Evolutionary conservation across 345 rosid species (phyloP).

Genomic region (Crucihimalaya himalaica): DNA sequence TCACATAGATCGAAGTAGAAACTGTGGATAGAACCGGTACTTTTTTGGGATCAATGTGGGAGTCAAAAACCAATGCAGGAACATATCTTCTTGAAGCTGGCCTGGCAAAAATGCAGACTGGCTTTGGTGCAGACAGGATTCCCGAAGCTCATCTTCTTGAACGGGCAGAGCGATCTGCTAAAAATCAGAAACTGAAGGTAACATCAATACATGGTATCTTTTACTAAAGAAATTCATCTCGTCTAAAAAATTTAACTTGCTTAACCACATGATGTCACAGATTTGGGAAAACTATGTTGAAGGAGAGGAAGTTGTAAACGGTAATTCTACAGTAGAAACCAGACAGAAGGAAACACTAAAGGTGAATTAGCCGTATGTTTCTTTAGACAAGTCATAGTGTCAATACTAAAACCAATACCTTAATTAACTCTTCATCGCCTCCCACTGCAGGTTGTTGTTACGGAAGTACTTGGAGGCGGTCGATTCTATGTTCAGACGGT

Average conservation of each 20-base stretch:
- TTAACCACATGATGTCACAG: constrained; percentile 44
- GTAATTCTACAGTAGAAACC: constrained; percentile 58
- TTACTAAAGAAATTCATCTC: constrained; percentile 6
- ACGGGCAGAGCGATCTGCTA: constrained; percentile 87
- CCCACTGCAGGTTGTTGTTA: constrained; percentile 72
- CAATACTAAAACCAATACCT: constrained; percentile 6
- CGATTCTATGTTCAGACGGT: constrained; percentile 82
- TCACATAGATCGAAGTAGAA: constrained; percentile 81
- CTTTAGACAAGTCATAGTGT: not conserved
- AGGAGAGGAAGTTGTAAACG: constrained; percentile 85
- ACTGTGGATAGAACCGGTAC: constrained; percentile 94
- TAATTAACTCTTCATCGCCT: constrained; percentile 8
- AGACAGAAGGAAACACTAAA: constrained; percentile 87
- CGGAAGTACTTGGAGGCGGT: constrained; percentile 94
- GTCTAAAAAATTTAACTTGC: not conserved
- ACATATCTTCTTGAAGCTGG: constrained; percentile 87
- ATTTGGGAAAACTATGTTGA: constrained; percentile 98
- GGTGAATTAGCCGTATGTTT: constrained; percentile 45
- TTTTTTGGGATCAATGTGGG: constrained; percentile 96
- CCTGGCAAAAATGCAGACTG: constrained; percentile 82
- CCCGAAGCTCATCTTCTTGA: constrained; percentile 83
- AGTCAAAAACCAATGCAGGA: constrained; percentile 74
- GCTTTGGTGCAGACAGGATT: constrained; percentile 84
- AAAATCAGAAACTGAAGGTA: constrained; percentile 85
- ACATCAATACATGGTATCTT: constrained; percentile 12